Evolutionary conservation across 2,329 filamentous ascomycete genomes (phyloP).

Genomic region (Ambrosiella xylebori): DNA sequence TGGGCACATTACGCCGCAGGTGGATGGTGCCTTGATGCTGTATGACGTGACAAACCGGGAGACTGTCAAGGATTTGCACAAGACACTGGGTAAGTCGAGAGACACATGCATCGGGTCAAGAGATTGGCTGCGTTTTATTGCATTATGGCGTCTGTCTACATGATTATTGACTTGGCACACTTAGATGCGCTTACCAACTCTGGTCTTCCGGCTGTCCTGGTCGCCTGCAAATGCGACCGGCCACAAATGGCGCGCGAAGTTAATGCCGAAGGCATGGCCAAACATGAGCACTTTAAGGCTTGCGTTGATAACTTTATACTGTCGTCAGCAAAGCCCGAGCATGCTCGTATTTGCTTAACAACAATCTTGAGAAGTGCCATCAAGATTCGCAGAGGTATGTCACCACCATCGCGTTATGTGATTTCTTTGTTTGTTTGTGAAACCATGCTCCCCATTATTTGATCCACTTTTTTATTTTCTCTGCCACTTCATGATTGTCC

Average conservation of each 20-base stretch:
- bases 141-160: neutral
- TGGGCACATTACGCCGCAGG: constrained; percentile 52
- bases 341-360: constrained; percentile 57
- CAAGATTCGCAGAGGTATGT: constrained; percentile 45
- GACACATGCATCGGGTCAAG: neutral
- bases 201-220: constrained; percentile 58
- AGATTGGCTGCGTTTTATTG: constrained; percentile 6
- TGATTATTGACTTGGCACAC: neutral
- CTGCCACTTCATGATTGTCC: too few relatives aligned
- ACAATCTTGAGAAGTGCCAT: constrained; percentile 58
- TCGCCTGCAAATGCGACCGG: constrained; percentile 80
- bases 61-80: constrained; percentile 56
- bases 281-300: constrained; percentile 46
- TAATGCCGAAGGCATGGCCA: constrained; percentile 45
- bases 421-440: neutral
- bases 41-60: constrained; percentile 73
- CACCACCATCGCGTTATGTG: neutral
- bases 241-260: constrained; percentile 53
- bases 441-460: neutral
- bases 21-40: constrained; percentile 71
- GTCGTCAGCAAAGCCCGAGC: constrained; percentile 51
- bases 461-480: neutral
- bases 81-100: constrained; percentile 54
- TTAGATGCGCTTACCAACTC: constrained; percentile 58
- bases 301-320: constrained; percentile 59